Conservation (phyloP, 2,329 filamentous ascomycete species). For the Eurotiales sp. region DNA sequence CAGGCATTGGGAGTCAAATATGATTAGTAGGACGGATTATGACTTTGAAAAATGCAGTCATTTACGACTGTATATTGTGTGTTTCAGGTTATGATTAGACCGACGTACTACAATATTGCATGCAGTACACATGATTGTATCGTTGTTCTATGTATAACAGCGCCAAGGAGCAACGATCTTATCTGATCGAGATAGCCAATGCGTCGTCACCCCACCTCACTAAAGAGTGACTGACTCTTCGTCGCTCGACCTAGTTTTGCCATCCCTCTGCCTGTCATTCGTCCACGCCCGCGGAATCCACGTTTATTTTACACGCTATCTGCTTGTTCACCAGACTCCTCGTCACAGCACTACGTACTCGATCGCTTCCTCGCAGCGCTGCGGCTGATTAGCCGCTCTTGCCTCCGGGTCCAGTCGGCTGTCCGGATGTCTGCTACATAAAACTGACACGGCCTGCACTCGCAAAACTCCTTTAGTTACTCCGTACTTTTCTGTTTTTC, state of each 20-base stretch:
- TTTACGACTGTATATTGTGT: no score
- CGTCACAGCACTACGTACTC: neutral
- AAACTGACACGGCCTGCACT: neutral
- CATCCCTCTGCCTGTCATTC: neutral
- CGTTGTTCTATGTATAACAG: no score
- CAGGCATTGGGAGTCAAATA: neutral
- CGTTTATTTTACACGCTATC: neutral
- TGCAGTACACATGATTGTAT: no score
- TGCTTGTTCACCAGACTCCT: neutral
- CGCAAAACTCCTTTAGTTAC: no score
- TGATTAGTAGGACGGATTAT: no score
- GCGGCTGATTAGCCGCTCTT: slow-evolving; percentile 4
- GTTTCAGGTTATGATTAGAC: no score
- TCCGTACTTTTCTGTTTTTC: no score
- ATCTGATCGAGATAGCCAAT: neutral
- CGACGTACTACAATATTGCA: neutral
- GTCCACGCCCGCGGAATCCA: neutral
- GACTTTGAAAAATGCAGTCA: no score
- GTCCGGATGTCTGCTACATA: neutral
- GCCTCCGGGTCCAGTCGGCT: slow-evolving; percentile 7
- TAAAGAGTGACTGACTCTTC: neutral
- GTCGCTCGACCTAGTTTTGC: no score
- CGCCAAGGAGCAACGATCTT: neutral
- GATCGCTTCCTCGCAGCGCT: neutral
- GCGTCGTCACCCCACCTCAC: neutral